Conservation (phyloP, 2,329 filamentous ascomycete genomes). For the Microdochium trichocladiopsis region DNA sequence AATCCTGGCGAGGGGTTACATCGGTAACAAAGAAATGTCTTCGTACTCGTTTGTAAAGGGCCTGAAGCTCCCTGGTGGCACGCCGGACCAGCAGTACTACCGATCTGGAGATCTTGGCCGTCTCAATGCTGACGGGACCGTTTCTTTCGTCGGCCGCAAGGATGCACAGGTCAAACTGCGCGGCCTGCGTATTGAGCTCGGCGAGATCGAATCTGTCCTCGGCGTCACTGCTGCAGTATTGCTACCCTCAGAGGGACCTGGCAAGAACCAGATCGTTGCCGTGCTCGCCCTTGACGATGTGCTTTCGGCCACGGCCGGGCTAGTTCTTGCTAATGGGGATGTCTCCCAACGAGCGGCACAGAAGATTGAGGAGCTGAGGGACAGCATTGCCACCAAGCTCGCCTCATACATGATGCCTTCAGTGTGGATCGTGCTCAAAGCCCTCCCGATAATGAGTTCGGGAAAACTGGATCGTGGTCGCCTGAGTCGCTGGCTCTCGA, state of each 20-base stretch:
- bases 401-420: background rate
- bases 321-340: too few relatives aligned
- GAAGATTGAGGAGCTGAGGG: background rate
- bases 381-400: background rate
- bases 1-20: too few relatives aligned
- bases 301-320: background rate
- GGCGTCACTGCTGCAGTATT: background rate
- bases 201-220: slow-evolving; percentile 1
- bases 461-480: background rate
- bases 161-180: slow-evolving; percentile 16
- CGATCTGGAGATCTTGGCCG: slow-evolving; percentile 30
- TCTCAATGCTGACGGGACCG: slow-evolving; percentile 20
- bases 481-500: background rate
- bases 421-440: background rate
- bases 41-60: too few relatives aligned
- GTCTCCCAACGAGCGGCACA: background rate
- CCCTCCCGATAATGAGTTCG: background rate
- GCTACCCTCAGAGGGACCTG: background rate
- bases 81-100: slow-evolving; percentile 17
- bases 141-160: slow-evolving; percentile 13
- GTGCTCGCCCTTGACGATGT: background rate
- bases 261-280: background rate
- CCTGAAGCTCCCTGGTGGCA: too few relatives aligned
- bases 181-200: slow-evolving; percentile 4
- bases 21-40: too few relatives aligned